These are phyloP conservation scores for Irineochytrium annulatum DNA, from an alignment of 192 early-diverging fungal species.

Conservation along the genomic window DNA sequence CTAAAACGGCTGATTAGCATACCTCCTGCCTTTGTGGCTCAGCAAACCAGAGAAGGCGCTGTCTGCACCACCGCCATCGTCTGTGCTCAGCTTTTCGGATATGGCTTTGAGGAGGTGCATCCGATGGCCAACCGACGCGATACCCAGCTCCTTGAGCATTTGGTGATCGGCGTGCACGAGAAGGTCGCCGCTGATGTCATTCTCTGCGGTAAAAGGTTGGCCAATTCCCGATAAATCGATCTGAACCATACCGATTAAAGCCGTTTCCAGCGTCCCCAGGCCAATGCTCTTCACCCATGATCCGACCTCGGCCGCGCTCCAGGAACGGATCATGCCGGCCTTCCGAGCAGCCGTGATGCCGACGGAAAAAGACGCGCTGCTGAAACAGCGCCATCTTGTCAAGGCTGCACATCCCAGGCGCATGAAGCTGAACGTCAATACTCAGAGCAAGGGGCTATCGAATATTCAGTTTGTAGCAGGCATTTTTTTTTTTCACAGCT, in stretches of 20 bases:
- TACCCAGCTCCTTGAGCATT: slow-evolving; percentile 81
- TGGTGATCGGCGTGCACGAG: slow-evolving; percentile 87
- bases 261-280: not conserved
- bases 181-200: slow-evolving; percentile 85
- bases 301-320: not conserved
- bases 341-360: too few species aligned
- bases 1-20: too few species aligned
- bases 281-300: not conserved
- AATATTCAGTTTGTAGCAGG: too few species aligned
- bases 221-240: not conserved
- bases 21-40: too few species aligned
- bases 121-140: slow-evolving; percentile 81
- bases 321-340: too few species aligned
- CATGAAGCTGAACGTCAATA: too few species aligned
- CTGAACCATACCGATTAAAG: not conserved
- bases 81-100: slow-evolving; percentile 71
- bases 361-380: too few species aligned
- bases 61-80: not conserved
- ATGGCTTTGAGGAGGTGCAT: slow-evolving; percentile 87
- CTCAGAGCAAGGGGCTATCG: too few species aligned
- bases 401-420: too few species aligned
- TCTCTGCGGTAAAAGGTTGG: slow-evolving; percentile 47
- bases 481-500: too few species aligned
- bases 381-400: too few species aligned
- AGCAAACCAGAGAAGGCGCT: not conserved